Evolutionary conservation across 208 protist species (phyloP).

Genomic region (Strigomonas culicis): DNA sequence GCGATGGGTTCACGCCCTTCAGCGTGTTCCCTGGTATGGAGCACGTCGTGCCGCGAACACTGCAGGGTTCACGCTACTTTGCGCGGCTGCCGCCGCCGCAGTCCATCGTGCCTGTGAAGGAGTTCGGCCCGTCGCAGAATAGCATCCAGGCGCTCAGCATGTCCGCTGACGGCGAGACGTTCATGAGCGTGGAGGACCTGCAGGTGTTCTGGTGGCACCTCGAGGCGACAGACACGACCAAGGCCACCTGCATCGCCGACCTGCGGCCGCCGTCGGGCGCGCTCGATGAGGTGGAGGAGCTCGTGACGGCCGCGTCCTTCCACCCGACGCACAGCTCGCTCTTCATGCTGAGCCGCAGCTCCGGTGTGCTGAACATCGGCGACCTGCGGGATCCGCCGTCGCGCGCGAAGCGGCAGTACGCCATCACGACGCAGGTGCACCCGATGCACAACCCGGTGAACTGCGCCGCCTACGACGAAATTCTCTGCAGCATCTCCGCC

Average conservation of each 20-base stretch:
- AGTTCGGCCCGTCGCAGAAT: constrained; percentile 70
- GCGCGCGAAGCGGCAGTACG: constrained; percentile 57
- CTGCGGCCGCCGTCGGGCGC: constrained; percentile 53
- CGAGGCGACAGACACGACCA: constrained; percentile 61
- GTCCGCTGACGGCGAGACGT: constrained; percentile 71
- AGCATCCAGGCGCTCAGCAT: constrained; percentile 74
- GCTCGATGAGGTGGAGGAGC: constrained; percentile 77
- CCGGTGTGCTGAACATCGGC: constrained; percentile 76
- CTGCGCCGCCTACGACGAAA: constrained; percentile 65
- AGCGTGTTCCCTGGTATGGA: constrained; percentile 73
- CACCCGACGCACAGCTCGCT: constrained; percentile 81
- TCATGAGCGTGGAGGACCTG: constrained; percentile 85
- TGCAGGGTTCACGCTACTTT: constrained; percentile 62
- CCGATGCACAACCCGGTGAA: constrained; percentile 52
- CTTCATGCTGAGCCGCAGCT: constrained; percentile 80
- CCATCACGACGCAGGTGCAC: constrained; percentile 53
- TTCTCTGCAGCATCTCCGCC: constrained; percentile 80
- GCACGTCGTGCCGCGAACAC: constrained; percentile 38
- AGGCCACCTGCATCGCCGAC: constrained; percentile 71
- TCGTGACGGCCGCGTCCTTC: constrained; percentile 74
- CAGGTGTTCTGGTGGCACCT: constrained; percentile 90
- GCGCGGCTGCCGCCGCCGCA: constrained; percentile 47
- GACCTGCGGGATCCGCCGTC: constrained; percentile 80
- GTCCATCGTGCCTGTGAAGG: constrained; percentile 65
- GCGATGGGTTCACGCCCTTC: constrained; percentile 72